These are phyloP conservation scores for Epichloe coenophiala DNA, from an alignment of 2,329 filamentous ascomycete genomes.

Conservation along the genomic window DNA sequence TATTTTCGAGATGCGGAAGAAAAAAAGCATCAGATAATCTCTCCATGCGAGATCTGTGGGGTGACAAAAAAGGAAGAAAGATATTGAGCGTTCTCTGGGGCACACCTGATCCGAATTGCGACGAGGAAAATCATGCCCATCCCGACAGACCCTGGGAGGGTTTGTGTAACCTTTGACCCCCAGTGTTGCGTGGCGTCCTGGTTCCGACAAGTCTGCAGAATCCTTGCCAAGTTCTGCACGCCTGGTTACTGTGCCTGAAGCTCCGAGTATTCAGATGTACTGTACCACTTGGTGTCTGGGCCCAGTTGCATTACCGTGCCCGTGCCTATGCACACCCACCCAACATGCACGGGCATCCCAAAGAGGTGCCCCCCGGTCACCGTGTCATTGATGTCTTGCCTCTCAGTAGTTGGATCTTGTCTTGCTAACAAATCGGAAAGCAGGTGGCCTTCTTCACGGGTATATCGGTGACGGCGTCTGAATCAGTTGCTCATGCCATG, in stretches of 20 bases:
- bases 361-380: conserved; percentile 6
- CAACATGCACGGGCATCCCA: conserved; percentile 9
- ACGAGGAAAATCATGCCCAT: neutral
- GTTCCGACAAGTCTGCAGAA: conserved; percentile 11
- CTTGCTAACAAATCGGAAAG: conserved; percentile 6
- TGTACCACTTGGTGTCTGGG: conserved; percentile 9
- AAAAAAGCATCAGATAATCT: no score
- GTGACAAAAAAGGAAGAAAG: neutral
- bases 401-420: neutral
- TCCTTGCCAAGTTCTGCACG: conserved; percentile 8
- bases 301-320: conserved; percentile 7
- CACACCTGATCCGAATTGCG: neutral
- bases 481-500: conserved; percentile 3
- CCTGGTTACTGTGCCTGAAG: conserved; percentile 10
- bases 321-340: conserved; percentile 8
- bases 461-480: conserved; percentile 5
- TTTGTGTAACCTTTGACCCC: conserved; percentile 10
- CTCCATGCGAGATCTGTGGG: neutral
- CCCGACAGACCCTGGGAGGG: neutral
- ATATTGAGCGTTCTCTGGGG: neutral
- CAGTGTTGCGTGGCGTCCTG: conserved; percentile 12
- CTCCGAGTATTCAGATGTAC: conserved; percentile 12
- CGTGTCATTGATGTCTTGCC: conserved; percentile 9
- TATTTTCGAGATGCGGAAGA: no score
- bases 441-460: conserved; percentile 3